Evolutionary conservation across 208 protist species (phyloP).

Genomic region (Borovskyia barvae): DNA sequence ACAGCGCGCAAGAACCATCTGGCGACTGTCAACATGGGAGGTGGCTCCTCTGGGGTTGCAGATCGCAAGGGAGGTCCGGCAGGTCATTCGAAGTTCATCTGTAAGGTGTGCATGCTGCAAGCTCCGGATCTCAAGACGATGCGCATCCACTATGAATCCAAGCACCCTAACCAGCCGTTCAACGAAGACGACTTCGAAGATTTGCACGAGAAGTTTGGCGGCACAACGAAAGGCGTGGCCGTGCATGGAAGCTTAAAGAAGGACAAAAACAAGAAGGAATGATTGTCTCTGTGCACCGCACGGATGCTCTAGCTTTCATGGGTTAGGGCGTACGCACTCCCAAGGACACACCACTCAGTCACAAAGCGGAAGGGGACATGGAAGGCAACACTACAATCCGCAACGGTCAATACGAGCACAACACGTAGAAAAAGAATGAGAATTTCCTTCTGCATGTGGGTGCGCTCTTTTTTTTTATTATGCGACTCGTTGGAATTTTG

Average conservation of each 20-base stretch:
- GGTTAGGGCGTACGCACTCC: too few relatives aligned
- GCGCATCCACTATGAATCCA: constrained; percentile 59
- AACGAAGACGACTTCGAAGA: constrained; percentile 58
- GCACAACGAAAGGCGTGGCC: constrained; percentile 67
- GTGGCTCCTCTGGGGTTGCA: constrained; percentile 48
- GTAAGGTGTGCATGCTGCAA: constrained; percentile 59
- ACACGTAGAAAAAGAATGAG: too few relatives aligned
- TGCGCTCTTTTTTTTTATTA: too few relatives aligned
- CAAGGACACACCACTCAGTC: too few relatives aligned
- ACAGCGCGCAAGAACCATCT: constrained; percentile 66
- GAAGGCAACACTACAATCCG: too few relatives aligned
- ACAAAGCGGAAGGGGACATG: too few relatives aligned
- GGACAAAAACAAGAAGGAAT: constrained; percentile 32
- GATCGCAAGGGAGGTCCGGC: constrained; percentile 64
- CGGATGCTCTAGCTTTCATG: too few relatives aligned
- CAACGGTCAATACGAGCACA: too few relatives aligned
- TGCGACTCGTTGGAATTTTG: too few relatives aligned
- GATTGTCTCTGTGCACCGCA: too few relatives aligned
- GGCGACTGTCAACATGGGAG: constrained; percentile 71
- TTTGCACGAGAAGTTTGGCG: constrained; percentile 60
- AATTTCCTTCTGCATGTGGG: too few relatives aligned
- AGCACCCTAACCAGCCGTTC: constrained; percentile 51
- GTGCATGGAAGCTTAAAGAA: constrained; percentile 70
- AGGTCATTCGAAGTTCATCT: constrained; percentile 55
- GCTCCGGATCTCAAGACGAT: constrained; percentile 73